A percentile compares a stretch with the other conserved stretches of the same genome.
These are phyloP conservation scores for Purshia tridentata DNA, from an alignment of 306 rosid genomes.

Conservation along the genomic window DNA sequence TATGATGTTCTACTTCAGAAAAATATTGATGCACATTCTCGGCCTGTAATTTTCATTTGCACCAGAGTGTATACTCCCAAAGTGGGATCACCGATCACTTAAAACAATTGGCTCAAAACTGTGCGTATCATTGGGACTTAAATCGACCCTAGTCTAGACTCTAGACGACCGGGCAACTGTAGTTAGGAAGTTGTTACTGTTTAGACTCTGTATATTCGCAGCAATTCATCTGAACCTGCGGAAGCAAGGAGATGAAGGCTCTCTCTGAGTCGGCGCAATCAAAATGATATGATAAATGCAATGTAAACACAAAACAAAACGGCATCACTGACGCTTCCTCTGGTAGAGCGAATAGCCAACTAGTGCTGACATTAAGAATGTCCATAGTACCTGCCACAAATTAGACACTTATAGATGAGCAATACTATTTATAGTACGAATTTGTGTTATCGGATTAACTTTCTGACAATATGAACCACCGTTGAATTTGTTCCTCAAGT, in stretches of 20 bases:
- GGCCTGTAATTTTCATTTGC: slow-evolving; percentile 15
- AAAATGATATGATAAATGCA: neutral
- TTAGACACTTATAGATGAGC: neutral
- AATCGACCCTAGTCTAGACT: neutral
- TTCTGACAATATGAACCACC: no score
- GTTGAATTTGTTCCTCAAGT: neutral
- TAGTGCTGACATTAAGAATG: slow-evolving; percentile 89
- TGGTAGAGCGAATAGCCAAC: slow-evolving; percentile 96
- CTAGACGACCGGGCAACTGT: neutral
- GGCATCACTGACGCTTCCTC: slow-evolving; percentile 62
- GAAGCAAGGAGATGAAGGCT: slow-evolving; percentile 1
- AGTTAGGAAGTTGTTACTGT: slow-evolving; percentile 3
- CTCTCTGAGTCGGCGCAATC: slow-evolving; percentile 8
- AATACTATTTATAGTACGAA: neutral
- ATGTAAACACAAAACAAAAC: neutral
- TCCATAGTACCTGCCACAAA: slow-evolving; percentile 80
- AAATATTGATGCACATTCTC: neutral
- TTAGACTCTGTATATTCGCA: neutral
- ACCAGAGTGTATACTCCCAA: neutral
- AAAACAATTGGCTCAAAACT: neutral
- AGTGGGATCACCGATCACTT: neutral
- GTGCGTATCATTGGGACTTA: neutral
- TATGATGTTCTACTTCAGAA: no score
- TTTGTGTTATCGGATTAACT: no score
- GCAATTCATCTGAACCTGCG: neutral